Percentiles rank a stretch among this genome's conserved stretches.
These are phyloP conservation scores for Xanthoceras sorbifolium DNA, from an alignment of 345 rosid species.

Conservation along the genomic window DNA sequence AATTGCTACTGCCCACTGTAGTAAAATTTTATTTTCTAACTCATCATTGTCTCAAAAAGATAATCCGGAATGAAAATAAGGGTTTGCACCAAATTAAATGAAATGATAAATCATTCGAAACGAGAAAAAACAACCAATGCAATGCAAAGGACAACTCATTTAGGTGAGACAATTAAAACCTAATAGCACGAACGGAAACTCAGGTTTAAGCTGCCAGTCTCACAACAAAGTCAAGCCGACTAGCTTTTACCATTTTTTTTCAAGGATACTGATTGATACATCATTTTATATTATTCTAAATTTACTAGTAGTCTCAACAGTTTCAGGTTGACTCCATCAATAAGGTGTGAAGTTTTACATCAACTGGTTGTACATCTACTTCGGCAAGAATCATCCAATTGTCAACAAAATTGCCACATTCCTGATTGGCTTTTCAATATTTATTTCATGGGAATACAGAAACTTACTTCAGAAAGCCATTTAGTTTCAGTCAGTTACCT, in stretches of 20 bases:
- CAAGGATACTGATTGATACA: background rate
- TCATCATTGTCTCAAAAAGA: background rate
- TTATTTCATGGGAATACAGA: background rate
- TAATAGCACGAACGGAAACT: background rate
- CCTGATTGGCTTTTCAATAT: background rate
- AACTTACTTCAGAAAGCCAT: background rate
- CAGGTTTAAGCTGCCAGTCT: background rate
- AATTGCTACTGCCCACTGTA: constrained; percentile 93
- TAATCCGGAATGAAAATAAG: background rate
- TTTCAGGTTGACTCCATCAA: background rate
- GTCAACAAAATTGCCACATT: background rate
- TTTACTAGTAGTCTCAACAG: background rate
- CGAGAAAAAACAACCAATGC: background rate
- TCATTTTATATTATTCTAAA: background rate
- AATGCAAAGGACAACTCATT: background rate
- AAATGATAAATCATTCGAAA: constrained; percentile 3
- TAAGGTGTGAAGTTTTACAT: background rate
- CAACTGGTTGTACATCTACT: background rate
- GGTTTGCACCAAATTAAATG: background rate
- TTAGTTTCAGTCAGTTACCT: too few species aligned
- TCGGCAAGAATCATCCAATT: background rate
- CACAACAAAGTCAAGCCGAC: background rate
- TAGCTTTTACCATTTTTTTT: background rate
- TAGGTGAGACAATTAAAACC: background rate
- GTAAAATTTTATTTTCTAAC: constrained; percentile 1